Conservation (phyloP, 31 red algal genomes). For the Asparagopsis taxiformis region DNA sequence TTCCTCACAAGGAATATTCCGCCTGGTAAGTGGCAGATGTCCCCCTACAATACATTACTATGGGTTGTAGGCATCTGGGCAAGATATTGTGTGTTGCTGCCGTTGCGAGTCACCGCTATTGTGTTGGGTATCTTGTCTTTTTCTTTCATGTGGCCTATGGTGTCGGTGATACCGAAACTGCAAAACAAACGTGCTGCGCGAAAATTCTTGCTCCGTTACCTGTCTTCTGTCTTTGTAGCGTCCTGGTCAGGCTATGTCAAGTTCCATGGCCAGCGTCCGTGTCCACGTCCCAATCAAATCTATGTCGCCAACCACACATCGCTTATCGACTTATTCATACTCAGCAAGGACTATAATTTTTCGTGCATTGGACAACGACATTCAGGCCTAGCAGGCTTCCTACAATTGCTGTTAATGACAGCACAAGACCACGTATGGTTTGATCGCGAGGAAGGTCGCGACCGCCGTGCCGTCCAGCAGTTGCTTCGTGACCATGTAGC, state of each 20-base stretch:
- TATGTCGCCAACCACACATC: conserved; percentile 95
- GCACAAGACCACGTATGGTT: conserved; percentile 96
- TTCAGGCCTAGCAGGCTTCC: conserved; percentile 72
- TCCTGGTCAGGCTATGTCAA: conserved; percentile 82
- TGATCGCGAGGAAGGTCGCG: conserved; percentile 88
- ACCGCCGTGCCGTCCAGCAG: conserved; percentile 71
- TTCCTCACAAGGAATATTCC: conserved; percentile 81
- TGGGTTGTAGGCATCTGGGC: conserved; percentile 85
- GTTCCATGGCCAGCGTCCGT: conserved; percentile 83
- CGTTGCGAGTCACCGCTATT: conserved; percentile 61
- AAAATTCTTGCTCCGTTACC: conserved; percentile 63
- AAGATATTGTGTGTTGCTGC: conserved; percentile 85
- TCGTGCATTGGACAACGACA: conserved; percentile 88
- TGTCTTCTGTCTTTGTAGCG: conserved; percentile 78
- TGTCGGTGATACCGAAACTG: conserved; percentile 29
- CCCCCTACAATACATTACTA: conserved; percentile 63
- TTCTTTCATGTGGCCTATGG: conserved; percentile 32
- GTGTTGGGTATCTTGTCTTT: conserved; percentile 59
- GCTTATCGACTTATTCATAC: conserved; percentile 82
- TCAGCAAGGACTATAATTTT: conserved; percentile 95
- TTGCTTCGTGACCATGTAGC: conserved; percentile 76
- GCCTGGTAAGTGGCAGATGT: conserved; percentile 53
- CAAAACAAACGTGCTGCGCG: conserved; percentile 23
- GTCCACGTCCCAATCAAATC: conserved; percentile 78
- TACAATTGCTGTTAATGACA: conserved; percentile 82